These are phyloP conservation scores for Pichia sp. DNA, from an alignment of 1,139 yeast genomes.

Conservation along the genomic window DNA sequence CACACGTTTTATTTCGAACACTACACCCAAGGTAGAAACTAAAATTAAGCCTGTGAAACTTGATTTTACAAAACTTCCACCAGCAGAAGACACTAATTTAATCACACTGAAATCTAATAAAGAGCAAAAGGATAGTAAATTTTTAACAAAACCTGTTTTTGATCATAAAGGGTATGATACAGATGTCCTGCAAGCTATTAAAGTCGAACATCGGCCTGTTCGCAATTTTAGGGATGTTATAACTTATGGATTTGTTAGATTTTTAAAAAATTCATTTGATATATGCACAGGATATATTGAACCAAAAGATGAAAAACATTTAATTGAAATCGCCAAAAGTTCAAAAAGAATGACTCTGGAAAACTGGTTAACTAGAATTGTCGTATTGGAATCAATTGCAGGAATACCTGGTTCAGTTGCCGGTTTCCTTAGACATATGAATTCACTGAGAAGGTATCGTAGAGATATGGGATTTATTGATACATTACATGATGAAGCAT, in stretches of 20 bases:
- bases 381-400: constrained; percentile 67
- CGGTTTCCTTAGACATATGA: constrained; percentile 60
- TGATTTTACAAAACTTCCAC: constrained; percentile 4
- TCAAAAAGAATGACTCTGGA: constrained; percentile 50
- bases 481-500: constrained; percentile 68
- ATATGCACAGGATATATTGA: constrained; percentile 60
- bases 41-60: background rate
- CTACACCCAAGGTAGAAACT: too few relatives aligned
- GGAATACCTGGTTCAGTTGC: constrained; percentile 81
- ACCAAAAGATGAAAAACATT: constrained; percentile 32
- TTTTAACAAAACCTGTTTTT: constrained; percentile 38
- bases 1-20: background rate
- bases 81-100: constrained; percentile 5
- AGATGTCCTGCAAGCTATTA: constrained; percentile 43
- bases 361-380: constrained; percentile 63
- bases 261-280: constrained; percentile 51
- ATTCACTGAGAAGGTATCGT: constrained; percentile 51
- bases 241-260: constrained; percentile 43
- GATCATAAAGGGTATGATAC: constrained; percentile 48
- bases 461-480: constrained; percentile 77
- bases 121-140: constrained; percentile 16
- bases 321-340: constrained; percentile 20
- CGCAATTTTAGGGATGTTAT: constrained; percentile 43
- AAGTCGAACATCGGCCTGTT: constrained; percentile 51
- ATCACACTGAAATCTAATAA: constrained; percentile 14